A percentile compares a stretch with the other conserved stretches of the same genome.
Conservation (phyloP, 257 asterid species). For the Linaria vulgaris region DNA sequence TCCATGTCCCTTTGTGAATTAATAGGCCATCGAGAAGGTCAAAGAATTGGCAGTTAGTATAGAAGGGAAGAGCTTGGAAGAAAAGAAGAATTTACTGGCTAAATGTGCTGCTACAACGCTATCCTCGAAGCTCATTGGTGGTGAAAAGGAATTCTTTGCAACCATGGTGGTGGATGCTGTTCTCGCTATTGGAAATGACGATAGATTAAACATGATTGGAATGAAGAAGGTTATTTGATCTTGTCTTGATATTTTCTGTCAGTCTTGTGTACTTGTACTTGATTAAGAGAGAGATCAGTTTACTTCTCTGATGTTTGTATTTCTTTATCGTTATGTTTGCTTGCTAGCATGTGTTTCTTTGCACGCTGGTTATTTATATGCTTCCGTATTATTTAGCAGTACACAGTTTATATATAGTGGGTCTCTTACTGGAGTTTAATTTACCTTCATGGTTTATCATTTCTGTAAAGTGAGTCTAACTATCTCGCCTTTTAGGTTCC, state of each 20-base stretch:
- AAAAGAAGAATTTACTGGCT: conserved; percentile 79
- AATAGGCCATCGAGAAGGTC: conserved; percentile 73
- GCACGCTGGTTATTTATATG: too few relatives aligned
- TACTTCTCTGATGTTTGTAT: not conserved
- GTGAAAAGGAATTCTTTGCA: conserved; percentile 96
- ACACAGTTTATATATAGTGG: too few relatives aligned
- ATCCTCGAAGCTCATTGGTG: conserved; percentile 97
- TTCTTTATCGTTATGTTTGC: conserved; percentile 15
- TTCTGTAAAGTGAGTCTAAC: conserved; percentile 4
- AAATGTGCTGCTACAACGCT: conserved; percentile 98
- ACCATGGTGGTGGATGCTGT: conserved; percentile 97
- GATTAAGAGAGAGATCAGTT: conserved; percentile 13
- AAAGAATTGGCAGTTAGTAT: conserved; percentile 81
- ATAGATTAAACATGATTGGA: conserved; percentile 95
- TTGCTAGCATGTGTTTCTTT: not conserved
- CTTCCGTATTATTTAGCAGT: too few relatives aligned
- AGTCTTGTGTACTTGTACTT: conserved; percentile 8
- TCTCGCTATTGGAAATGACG: conserved; percentile 82
- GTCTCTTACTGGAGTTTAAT: not conserved
- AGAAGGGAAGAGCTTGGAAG: conserved; percentile 92
- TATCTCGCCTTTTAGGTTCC: conserved; percentile 65
- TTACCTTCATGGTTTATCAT: conserved; percentile 11
- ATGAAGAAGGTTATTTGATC: conserved; percentile 70
- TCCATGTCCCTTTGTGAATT: conserved; percentile 11
- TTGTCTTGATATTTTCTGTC: not conserved